Percentiles rank a stretch among this genome's conserved stretches.
These are phyloP conservation scores for Talaromyces wortmannii DNA, from an alignment of 495 filamentous ascomycete genomes.

Conservation along the genomic window DNA sequence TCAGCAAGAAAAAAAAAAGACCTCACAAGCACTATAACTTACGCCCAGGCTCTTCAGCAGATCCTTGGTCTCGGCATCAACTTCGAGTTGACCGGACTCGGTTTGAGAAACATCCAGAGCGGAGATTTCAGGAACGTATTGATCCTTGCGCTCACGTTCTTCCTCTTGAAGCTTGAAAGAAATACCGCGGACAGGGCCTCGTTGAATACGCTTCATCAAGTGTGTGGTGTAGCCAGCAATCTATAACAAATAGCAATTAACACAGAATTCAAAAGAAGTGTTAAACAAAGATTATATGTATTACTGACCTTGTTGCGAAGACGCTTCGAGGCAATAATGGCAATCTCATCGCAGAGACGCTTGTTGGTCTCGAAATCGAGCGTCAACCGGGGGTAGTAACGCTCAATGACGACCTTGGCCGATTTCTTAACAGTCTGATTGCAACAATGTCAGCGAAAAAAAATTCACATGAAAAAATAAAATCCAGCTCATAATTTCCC, in stretches of 20 bases:
- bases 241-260: slow-evolving; percentile 28
- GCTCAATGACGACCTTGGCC: slow-evolving; percentile 99
- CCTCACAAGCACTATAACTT: slow-evolving; percentile 24
- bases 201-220: slow-evolving; percentile 98
- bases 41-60: slow-evolving; percentile 96
- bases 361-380: slow-evolving; percentile 99
- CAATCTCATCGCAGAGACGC: slow-evolving; percentile 99
- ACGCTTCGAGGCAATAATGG: slow-evolving; percentile 97
- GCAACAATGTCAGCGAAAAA: slow-evolving; percentile 2
- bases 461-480: background rate
- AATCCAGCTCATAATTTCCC: background rate
- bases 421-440: slow-evolving; percentile 95
- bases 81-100: slow-evolving; percentile 87
- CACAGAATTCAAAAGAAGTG: slow-evolving; percentile 2
- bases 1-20: slow-evolving; percentile 2
- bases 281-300: background rate
- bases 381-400: slow-evolving; percentile 96
- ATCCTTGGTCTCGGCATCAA: slow-evolving; percentile 96
- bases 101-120: slow-evolving; percentile 94
- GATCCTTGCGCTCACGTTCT: slow-evolving; percentile 99
- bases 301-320: slow-evolving; percentile 86
- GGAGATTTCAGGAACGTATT: slow-evolving; percentile 98
- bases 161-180: slow-evolving; percentile 99
- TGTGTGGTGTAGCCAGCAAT: slow-evolving; percentile 94
- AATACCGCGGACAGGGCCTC: slow-evolving; percentile 97